Evolutionary conservation across 2,329 filamentous ascomycete genomes (phyloP).

Genomic region (Pseudogymnoascus sp.): DNA sequence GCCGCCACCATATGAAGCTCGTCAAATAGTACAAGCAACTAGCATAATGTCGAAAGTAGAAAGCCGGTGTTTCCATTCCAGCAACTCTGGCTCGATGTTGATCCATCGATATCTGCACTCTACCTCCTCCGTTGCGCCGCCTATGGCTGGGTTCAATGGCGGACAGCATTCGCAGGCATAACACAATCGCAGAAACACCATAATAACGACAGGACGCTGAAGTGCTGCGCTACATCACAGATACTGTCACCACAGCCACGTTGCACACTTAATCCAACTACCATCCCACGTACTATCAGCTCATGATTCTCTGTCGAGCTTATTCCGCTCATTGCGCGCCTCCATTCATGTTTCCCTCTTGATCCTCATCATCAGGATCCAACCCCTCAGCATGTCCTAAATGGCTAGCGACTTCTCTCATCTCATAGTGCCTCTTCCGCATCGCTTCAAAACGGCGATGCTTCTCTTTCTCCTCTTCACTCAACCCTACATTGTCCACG

Average conservation of each 20-base stretch:
- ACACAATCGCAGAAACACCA: neutral
- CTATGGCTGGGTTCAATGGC: neutral
- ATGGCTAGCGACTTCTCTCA: constrained; percentile 85
- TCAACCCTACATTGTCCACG: constrained; percentile 50
- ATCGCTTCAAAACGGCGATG: constrained; percentile 85
- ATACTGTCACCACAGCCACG: neutral
- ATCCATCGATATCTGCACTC: neutral
- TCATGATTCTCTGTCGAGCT: constrained; percentile 8
- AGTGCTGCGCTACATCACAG: neutral
- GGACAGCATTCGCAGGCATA: neutral
- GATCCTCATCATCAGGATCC: constrained; percentile 54
- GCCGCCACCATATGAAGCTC: neutral
- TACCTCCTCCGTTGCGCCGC: neutral
- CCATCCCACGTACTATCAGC: neutral
- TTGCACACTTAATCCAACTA: neutral
- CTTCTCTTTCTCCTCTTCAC: constrained; percentile 76
- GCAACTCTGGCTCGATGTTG: neutral
- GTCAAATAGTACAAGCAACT: neutral
- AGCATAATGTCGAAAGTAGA: neutral
- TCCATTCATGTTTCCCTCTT: constrained; percentile 35
- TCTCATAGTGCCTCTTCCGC: constrained; percentile 97
- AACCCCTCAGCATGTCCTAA: constrained; percentile 68
- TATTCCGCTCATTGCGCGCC: constrained; percentile 14
- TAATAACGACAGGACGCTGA: neutral
- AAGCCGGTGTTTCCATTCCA: neutral